These are phyloP conservation scores for Nepenthes mirabilis DNA, from an alignment of 148 eudicot species.

Conservation along the genomic window DNA sequence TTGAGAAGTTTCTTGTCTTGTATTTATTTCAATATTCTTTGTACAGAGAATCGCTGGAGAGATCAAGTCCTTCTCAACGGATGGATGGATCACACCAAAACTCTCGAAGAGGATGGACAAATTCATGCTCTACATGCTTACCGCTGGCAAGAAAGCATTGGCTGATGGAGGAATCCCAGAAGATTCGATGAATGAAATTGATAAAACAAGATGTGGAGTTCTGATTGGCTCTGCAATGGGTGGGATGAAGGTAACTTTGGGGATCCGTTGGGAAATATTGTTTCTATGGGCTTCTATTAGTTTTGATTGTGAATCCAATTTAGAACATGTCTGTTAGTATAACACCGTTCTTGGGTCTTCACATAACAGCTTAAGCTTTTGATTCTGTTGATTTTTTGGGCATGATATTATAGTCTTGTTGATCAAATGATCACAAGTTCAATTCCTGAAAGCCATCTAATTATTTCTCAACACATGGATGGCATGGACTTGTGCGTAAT, in stretches of 20 bases:
- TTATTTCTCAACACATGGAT: too few species aligned
- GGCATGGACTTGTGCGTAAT: too few species aligned
- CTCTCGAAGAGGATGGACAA: slow-evolving; percentile 83
- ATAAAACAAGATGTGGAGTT: slow-evolving; percentile 80
- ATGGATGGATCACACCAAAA: slow-evolving; percentile 86
- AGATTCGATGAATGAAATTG: slow-evolving; percentile 58
- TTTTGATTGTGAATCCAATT: too few species aligned
- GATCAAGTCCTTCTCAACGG: slow-evolving; percentile 79
- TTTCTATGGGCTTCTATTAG: too few species aligned
- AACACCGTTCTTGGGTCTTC: too few species aligned
- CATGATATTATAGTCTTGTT: too few species aligned
- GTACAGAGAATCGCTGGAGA: slow-evolving; percentile 92
- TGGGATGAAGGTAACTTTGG: slow-evolving; percentile 71
- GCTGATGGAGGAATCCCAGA: slow-evolving; percentile 73
- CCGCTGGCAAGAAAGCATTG: slow-evolving; percentile 95
- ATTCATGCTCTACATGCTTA: slow-evolving; percentile 93
- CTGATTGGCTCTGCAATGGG: slow-evolving; percentile 96
- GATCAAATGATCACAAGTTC: too few species aligned
- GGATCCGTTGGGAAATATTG: too few species aligned
- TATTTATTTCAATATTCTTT: slow-evolving; percentile 3
- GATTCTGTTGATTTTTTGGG: too few species aligned
- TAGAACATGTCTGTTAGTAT: too few species aligned
- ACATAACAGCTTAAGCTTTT: too few species aligned
- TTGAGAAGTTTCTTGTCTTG: slow-evolving; percentile 1
- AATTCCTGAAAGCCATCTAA: too few species aligned